These are phyloP conservation scores for Ascosphaera aggregata DNA, from an alignment of 2,329 filamentous ascomycete genomes.

Conservation along the genomic window DNA sequence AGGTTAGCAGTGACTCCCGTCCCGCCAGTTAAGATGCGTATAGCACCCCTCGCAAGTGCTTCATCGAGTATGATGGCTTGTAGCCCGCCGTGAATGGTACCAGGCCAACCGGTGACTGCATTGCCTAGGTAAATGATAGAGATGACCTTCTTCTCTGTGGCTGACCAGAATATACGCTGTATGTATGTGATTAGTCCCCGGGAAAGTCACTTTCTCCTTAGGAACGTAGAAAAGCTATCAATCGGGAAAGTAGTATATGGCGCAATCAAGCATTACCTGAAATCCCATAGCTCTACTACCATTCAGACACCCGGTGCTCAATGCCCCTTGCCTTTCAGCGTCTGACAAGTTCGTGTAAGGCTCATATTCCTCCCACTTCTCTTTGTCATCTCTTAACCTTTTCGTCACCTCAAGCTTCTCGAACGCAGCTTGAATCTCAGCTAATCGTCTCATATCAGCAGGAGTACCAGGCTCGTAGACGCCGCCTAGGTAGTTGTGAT, in stretches of 20 bases:
- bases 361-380: constrained; percentile 14
- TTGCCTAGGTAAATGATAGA: constrained; percentile 45
- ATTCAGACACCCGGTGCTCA: constrained; percentile 18
- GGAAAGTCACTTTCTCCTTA: constrained; percentile 1
- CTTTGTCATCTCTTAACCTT: constrained; percentile 14
- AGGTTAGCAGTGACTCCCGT: constrained; percentile 34
- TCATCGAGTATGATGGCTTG: constrained; percentile 48
- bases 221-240: constrained; percentile 3
- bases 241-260: neutral
- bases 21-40: constrained; percentile 23
- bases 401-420: constrained; percentile 17
- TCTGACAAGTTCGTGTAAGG: constrained; percentile 16
- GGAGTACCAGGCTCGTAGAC: constrained; percentile 9
- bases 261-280: constrained; percentile 13
- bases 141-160: constrained; percentile 31
- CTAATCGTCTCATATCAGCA: constrained; percentile 12
- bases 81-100: constrained; percentile 45
- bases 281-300: constrained; percentile 18
- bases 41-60: constrained; percentile 38
- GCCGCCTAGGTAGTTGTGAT: neutral
- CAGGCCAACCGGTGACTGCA: constrained; percentile 45
- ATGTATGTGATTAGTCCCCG: constrained; percentile 7
- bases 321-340: constrained; percentile 12
- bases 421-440: constrained; percentile 11
- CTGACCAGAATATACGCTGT: constrained; percentile 42